These are phyloP conservation scores for Cystobasidium slooffiae DNA, from an alignment of 1,284 basidiomycete genomes.

Conservation along the genomic window DNA sequence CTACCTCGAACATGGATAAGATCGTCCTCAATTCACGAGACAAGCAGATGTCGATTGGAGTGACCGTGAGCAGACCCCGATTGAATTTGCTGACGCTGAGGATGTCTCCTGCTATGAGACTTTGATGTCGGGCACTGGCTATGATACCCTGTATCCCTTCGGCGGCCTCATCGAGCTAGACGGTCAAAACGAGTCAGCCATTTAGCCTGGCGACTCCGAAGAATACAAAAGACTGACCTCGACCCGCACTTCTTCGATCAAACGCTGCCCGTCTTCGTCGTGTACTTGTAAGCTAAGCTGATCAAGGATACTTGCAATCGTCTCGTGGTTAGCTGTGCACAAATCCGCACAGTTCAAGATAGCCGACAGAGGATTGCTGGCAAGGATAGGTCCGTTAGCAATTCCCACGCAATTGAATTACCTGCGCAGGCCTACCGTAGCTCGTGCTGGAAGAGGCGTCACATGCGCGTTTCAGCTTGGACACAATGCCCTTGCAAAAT, in stretches of 20 bases:
- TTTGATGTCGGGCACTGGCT: constrained; percentile 42
- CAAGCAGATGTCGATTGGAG: constrained; percentile 36
- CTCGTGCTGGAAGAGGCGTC: constrained; percentile 10
- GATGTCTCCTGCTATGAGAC: constrained; percentile 37
- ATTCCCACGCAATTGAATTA: background rate
- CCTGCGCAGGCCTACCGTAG: constrained; percentile 4
- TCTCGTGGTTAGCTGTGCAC: constrained; percentile 23
- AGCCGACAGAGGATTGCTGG: constrained; percentile 30
- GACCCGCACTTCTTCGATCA: constrained; percentile 15
- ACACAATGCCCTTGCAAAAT: no score
- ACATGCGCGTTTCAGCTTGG: no score
- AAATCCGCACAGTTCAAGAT: constrained; percentile 35
- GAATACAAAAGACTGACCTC: background rate
- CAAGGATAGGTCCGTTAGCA: background rate
- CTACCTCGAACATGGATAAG: constrained; percentile 38
- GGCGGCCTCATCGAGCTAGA: constrained; percentile 33
- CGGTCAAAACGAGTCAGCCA: background rate
- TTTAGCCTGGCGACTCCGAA: background rate
- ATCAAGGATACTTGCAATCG: constrained; percentile 25
- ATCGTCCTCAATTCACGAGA: constrained; percentile 22
- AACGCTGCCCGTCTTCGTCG: constrained; percentile 8
- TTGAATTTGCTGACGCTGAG: constrained; percentile 41
- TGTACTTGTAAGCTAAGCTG: background rate
- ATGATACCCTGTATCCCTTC: constrained; percentile 40
- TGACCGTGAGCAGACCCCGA: constrained; percentile 37